These are phyloP conservation scores for Earliella scabrosa DNA, from an alignment of 1,284 basidiomycete species.

Conservation along the genomic window DNA sequence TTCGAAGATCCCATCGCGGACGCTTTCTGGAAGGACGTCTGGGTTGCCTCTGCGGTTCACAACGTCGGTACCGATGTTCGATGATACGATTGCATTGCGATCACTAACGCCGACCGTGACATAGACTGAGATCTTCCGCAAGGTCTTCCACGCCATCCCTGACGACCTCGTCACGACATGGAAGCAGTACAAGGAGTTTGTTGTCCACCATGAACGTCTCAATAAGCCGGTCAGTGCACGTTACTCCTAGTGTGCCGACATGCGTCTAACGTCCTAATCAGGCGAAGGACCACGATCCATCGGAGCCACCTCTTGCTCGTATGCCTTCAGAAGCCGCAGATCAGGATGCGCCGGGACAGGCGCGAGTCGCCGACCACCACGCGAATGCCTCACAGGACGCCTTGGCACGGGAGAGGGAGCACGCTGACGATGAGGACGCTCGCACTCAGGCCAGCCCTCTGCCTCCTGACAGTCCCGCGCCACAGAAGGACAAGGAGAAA, in stretches of 20 bases:
- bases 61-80: constrained; percentile 61
- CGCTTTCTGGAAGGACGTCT: constrained; percentile 86
- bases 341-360: constrained; percentile 39
- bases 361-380: constrained; percentile 17
- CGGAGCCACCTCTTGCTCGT: constrained; percentile 54
- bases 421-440: constrained; percentile 22
- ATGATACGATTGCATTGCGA: constrained; percentile 5
- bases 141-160: constrained; percentile 90
- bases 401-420: constrained; percentile 26
- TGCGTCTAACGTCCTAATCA: constrained; percentile 26
- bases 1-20: constrained; percentile 90
- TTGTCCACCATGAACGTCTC: constrained; percentile 76
- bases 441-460: constrained; percentile 13
- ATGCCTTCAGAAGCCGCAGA: constrained; percentile 64
- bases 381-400: constrained; percentile 25
- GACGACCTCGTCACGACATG: constrained; percentile 92
- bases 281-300: constrained; percentile 49
- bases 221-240: constrained; percentile 56
- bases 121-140: constrained; percentile 92
- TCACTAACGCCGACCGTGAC: constrained; percentile 6
- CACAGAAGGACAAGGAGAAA: constrained; percentile 30
- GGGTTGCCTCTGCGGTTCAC: constrained; percentile 83
- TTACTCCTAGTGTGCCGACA: background rate
- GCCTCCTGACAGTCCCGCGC: constrained; percentile 17
- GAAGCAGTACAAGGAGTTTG: constrained; percentile 93